Evolutionary conservation across 352 stramenopile species (phyloP).

Genomic region (Globisporangium cystogenes): DNA sequence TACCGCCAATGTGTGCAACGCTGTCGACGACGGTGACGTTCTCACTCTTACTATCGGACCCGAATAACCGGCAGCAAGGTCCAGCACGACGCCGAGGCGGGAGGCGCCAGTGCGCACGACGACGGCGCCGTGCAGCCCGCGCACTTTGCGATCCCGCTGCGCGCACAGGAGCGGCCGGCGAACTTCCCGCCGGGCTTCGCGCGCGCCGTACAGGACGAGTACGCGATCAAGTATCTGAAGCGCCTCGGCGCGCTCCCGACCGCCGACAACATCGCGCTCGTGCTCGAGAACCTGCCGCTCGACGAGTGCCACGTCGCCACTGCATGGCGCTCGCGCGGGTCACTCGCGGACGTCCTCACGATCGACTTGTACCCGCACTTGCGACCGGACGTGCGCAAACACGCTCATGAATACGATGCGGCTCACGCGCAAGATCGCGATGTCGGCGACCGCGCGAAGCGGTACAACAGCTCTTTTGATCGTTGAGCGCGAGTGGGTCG

Average conservation of each 20-base stretch:
- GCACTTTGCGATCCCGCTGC: slow-evolving; percentile 51
- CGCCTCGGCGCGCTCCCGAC: slow-evolving; percentile 46
- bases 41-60: no score
- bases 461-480: no score
- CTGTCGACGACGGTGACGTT: no score
- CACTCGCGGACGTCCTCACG: slow-evolving; percentile 40
- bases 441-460: neutral
- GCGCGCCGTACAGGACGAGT: slow-evolving; percentile 52
- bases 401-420: neutral
- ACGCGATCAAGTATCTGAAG: slow-evolving; percentile 68
- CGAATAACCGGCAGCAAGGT: slow-evolving; percentile 4
- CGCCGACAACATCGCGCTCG: slow-evolving; percentile 48
- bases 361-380: slow-evolving; percentile 43
- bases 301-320: slow-evolving; percentile 55
- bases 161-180: slow-evolving; percentile 39
- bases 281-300: slow-evolving; percentile 56
- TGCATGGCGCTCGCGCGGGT: slow-evolving; percentile 52
- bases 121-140: slow-evolving; percentile 34
- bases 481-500: neutral
- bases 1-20: neutral
- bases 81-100: slow-evolving; percentile 8
- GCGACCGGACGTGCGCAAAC: neutral
- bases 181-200: slow-evolving; percentile 32
- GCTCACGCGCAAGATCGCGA: neutral
- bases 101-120: slow-evolving; percentile 12